phyloP scores from a whole-genome alignment of 176 grass and related monocot species.

The Neostapfia colusana region DNA sequence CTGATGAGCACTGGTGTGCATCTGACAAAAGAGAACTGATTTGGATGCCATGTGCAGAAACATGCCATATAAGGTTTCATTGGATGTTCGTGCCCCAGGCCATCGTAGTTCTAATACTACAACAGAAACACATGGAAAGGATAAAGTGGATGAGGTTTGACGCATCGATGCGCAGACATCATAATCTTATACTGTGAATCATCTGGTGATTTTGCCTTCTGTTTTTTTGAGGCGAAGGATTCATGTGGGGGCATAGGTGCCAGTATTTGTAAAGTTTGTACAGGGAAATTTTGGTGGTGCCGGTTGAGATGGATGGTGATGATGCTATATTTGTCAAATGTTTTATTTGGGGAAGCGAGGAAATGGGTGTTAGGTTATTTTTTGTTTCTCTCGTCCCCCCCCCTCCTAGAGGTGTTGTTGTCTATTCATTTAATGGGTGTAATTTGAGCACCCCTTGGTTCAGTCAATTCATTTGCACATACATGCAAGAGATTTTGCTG shows the following conservation, averaged over 20 bases:
- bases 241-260: constrained; percentile 39
- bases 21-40: constrained; percentile 30
- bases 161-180: constrained; percentile 33
- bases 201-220: constrained; percentile 48
- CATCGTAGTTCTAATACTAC: constrained; percentile 11
- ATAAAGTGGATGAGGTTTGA: constrained; percentile 33
- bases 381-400: neutral
- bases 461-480: constrained; percentile 41
- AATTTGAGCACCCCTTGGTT: constrained; percentile 65
- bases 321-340: constrained; percentile 38
- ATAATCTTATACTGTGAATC: constrained; percentile 55
- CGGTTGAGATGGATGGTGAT: constrained; percentile 39
- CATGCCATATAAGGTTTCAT: constrained; percentile 18
- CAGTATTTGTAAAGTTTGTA: constrained; percentile 83
- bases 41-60: constrained; percentile 24
- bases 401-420: constrained; percentile 41
- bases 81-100: constrained; percentile 11
- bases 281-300: constrained; percentile 54
- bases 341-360: constrained; percentile 39
- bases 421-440: constrained; percentile 86
- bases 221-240: constrained; percentile 58
- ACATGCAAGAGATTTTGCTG: constrained; percentile 39
- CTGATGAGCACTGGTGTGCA: constrained; percentile 24
- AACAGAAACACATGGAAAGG: constrained; percentile 23
- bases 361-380: constrained; percentile 51